Base-by-base conservation (phyloP, 805 yeast species). In the Wickerhamiella kazuoi region DNA sequence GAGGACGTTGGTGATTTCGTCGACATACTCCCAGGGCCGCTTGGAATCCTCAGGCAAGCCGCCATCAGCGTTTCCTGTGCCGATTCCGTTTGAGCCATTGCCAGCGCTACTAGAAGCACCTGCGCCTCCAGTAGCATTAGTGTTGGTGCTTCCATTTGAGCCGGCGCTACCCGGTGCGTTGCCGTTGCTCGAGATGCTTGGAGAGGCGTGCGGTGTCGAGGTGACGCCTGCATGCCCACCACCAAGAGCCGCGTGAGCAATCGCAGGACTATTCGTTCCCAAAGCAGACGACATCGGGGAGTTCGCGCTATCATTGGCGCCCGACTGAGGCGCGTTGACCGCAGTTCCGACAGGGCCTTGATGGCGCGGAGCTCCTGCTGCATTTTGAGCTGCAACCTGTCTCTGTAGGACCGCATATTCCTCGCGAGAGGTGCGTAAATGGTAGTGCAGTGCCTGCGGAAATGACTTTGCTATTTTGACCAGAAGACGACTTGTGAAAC, bases 381-480 rank as follows among this genome's bases (percentile, higher is more conserved):
- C 45, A 30, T 51, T 52, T 24, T 46, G 53, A n/a, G 69, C 62
- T 13, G 9, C 47, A 1, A 74, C 72, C 55, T 82, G 94, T 41
- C 87, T 69, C 55, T 84, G 94, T 39, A 84, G 69, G 2, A 80
- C 84, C 3, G 84, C 76, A 58, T 77, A 82, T 50, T 90, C 98
- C 54, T 90, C 99, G 54, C 80, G 81, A 0, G 97, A 82, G 1
- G 98, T 90, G 41, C 98, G 68, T 50, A 90, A 66, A 52, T 86
- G 96, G 75, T 86, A 90, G 53, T 90, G 97, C 41, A 90, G 67
- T 0, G 98, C 95, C 60, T 90, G 99, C 1, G 99, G 99, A 60
- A 80, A 93, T 39, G 84, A 77, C 63, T 90, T 90, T 1, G 98
- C 98, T 53, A 90, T 90, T 47, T 90, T 69, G 39, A 84, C 79